These are phyloP conservation scores for Cercophora sp. DNA, from an alignment of 495 filamentous ascomycete genomes.

Conservation along the genomic window DNA sequence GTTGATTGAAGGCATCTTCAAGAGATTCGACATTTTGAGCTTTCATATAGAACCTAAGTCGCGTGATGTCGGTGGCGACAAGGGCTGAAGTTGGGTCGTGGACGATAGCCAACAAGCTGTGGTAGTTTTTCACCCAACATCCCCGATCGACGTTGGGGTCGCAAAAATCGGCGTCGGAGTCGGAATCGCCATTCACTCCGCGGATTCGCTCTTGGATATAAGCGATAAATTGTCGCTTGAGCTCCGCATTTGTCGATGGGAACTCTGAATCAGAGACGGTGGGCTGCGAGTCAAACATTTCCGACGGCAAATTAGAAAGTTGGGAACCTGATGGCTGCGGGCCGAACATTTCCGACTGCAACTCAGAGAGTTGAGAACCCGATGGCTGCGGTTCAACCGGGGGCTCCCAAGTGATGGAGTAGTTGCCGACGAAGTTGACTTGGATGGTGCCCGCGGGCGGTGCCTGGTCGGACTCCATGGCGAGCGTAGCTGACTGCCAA, in stretches of 20 bases:
- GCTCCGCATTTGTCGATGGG: constrained; percentile 11
- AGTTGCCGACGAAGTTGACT: constrained; percentile 11
- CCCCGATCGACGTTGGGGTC: constrained; percentile 7
- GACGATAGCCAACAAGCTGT: constrained; percentile 12
- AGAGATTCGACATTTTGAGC: background rate
- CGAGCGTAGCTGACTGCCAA: background rate
- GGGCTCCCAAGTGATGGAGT: constrained; percentile 9
- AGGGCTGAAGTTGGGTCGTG: constrained; percentile 11
- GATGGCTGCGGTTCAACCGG: constrained; percentile 2
- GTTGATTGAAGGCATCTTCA: constrained; percentile 1
- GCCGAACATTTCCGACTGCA: constrained; percentile 9
- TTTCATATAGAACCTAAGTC: background rate
- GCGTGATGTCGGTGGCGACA: constrained; percentile 5
- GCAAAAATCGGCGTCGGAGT: constrained; percentile 7
- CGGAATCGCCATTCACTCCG: constrained; percentile 7
- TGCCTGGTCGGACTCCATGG: constrained; percentile 2
- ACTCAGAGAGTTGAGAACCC: constrained; percentile 6
- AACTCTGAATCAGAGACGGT: constrained; percentile 10
- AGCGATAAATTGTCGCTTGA: constrained; percentile 12
- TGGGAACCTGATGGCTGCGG: constrained; percentile 4
- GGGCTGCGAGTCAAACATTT: constrained; percentile 11
- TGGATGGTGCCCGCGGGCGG: constrained; percentile 3
- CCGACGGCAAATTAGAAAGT: constrained; percentile 9
- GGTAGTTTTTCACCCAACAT: background rate
- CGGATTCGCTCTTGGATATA: constrained; percentile 9